These are phyloP conservation scores for Tuber melanosporum DNA, from an alignment of 495 filamentous ascomycete species.

Conservation along the genomic window DNA sequence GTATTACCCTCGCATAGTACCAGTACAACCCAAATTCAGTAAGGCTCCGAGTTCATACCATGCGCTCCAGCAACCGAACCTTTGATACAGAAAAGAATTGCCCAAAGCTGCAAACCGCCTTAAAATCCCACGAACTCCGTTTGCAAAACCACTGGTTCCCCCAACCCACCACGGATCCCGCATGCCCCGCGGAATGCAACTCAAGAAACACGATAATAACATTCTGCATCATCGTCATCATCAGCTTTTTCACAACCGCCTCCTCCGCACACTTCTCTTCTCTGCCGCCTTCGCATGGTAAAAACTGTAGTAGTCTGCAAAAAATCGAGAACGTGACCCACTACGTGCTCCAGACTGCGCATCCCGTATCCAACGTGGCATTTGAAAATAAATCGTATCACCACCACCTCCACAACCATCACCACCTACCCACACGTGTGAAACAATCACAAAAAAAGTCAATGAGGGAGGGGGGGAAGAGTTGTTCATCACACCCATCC, in stretches of 20 bases:
- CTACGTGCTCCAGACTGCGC: background rate
- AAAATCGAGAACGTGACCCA: background rate
- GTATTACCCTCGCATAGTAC: no score
- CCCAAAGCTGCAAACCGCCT: background rate
- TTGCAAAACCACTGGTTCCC: background rate
- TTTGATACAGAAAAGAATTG: background rate
- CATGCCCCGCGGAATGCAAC: background rate
- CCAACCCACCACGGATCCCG: background rate
- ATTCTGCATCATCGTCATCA: background rate
- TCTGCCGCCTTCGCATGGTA: background rate
- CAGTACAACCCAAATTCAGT: background rate
- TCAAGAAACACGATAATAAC: background rate
- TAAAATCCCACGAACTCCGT: background rate
- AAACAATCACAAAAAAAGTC: background rate
- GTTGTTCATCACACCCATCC: background rate
- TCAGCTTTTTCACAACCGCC: background rate
- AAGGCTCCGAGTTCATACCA: background rate
- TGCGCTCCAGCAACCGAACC: background rate
- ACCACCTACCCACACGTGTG: background rate
- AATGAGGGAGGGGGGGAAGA: background rate
- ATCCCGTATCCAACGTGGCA: background rate
- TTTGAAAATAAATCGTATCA: background rate
- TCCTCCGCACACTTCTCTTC: background rate
- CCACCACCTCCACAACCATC: background rate
- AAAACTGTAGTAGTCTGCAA: background rate